phyloP scores from a whole-genome alignment of 2,329 filamentous ascomycete genomes.

The Lasiodiplodia sp. region DNA sequence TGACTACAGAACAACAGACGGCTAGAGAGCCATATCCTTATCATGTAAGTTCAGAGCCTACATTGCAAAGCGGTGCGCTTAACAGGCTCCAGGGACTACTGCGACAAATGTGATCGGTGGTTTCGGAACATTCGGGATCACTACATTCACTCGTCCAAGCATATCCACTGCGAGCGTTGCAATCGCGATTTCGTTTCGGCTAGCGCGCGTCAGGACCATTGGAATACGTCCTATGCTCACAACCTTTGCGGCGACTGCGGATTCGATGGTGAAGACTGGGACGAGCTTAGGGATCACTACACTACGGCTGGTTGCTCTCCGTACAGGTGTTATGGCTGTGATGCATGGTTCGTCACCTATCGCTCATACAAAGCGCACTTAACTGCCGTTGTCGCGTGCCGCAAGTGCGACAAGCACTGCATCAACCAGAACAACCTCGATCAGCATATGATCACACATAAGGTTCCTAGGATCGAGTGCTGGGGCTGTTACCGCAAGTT shows the following conservation, averaged over 20 bases:
- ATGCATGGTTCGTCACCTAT: background rate
- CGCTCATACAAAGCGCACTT: background rate
- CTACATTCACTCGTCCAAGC: background rate
- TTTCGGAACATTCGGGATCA: constrained; percentile 15
- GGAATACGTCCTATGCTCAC: constrained; percentile 6
- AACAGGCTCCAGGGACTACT: constrained; percentile 11
- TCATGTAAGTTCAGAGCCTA: constrained; percentile 12
- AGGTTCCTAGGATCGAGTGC: constrained; percentile 12
- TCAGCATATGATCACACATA: constrained; percentile 18
- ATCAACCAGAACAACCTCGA: constrained; percentile 21
- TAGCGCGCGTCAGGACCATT: background rate
- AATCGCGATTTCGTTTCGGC: constrained; percentile 13
- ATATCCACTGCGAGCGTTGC: constrained; percentile 17
- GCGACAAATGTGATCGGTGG: background rate
- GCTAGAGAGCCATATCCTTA: background rate
- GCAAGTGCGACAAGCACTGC: constrained; percentile 22
- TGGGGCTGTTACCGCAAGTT: constrained; percentile 17
- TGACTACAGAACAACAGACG: no score
- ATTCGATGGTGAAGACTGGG: constrained; percentile 16
- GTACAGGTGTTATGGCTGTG: constrained; percentile 13
- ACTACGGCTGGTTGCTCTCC: constrained; percentile 1
- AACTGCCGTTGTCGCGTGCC: background rate
- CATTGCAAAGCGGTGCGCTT: background rate
- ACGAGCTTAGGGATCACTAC: constrained; percentile 11
- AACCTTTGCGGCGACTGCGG: constrained; percentile 17